Evolutionary conservation across 768 basidiomycete species (phyloP).

Genomic region (Phylloporus sp.): DNA sequence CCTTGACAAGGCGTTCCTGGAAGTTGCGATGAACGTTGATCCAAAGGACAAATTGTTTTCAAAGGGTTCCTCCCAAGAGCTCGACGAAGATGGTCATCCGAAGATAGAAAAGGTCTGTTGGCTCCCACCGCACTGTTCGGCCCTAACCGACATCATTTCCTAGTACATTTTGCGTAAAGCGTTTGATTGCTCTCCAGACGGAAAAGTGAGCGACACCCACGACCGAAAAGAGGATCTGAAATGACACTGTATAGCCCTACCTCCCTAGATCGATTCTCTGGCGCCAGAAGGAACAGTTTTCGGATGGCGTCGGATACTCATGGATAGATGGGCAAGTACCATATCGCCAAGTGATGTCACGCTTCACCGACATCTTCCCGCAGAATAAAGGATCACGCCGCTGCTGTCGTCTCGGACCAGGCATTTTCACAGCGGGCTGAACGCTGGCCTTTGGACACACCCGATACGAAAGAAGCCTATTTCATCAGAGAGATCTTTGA

Average conservation of each 20-base stretch:
- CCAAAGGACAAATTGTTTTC: conserved; percentile 84
- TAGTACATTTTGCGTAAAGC: conserved; percentile 95
- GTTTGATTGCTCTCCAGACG: conserved; percentile 80
- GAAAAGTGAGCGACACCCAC: conserved; percentile 44
- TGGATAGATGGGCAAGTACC: conserved; percentile 89
- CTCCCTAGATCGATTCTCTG: conserved; percentile 92
- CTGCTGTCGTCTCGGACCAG: conserved; percentile 70
- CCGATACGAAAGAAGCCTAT: conserved; percentile 97
- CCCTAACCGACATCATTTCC: conserved; percentile 7
- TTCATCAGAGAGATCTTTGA: conserved; percentile 91
- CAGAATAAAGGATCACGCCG: conserved; percentile 90
- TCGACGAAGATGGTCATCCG: conserved; percentile 82
- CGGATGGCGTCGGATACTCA: conserved; percentile 96
- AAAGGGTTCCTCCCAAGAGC: conserved; percentile 68
- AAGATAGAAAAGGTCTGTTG: conserved; percentile 87
- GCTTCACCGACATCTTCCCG: background rate
- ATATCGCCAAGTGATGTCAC: background rate
- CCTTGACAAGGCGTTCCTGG: conserved; percentile 94
- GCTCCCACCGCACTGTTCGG: background rate
- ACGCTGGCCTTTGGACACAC: conserved; percentile 75
- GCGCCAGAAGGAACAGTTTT: conserved; percentile 99
- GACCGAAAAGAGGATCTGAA: background rate
- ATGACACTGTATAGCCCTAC: conserved; percentile 57
- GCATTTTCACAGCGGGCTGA: conserved; percentile 64
- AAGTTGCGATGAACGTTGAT: conserved; percentile 87